Evolutionary conservation across 1,284 basidiomycete species (phyloP), one percentile per base, ranked within the genome.

Genomic region (Rhodofomes roseus): DNA sequence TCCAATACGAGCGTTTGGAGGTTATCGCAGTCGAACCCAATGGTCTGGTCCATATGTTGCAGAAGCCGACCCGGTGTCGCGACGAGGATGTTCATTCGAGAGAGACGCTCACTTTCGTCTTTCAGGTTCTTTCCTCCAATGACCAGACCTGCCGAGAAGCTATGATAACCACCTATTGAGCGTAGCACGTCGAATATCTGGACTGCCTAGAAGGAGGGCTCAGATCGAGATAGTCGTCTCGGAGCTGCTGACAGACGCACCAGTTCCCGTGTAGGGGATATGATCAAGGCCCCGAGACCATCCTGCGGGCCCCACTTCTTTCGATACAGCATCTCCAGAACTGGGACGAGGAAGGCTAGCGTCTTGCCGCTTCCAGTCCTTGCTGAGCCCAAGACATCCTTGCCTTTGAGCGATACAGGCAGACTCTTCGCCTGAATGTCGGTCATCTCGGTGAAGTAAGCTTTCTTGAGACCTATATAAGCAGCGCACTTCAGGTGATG

Each of bases 31-130:
- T 96, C 95, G 67, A 99, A 98, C 1, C 95, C 95, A 54, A 95
- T 85, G 0, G 97, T 98, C 75, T 98, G 95, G 71, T 99, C 97
- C 88, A 99, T 92, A 74, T 99, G 97, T 71, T 99, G 97, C 56
- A 99, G 77, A 31, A 99, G 77, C 57, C 97, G 84, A 18, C 96
- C 97, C 0, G 96, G 96, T 2, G 97, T 98, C 1, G 96, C 96
- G 22, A 99, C 93, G 27, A 99, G 83, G 61, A 99, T 97, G 71
- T 99, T 99, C 95, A 99, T 98, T 54, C 92, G 83, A 14, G 88
- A 83, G 46, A 99, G 73, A 14, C 97, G 81, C 25, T 95, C 94
- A 57, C 88, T 81, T 73, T 99, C 97, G 66, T 96, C 95, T 73
- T 95, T 96, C 56, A 99, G 73, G 66, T 91, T 95, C 81, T 98